Percentiles rank a stretch among this genome's conserved stretches.
Conservation (phyloP, 495 filamentous ascomycete genomes). For the Xylaria cubensis region DNA sequence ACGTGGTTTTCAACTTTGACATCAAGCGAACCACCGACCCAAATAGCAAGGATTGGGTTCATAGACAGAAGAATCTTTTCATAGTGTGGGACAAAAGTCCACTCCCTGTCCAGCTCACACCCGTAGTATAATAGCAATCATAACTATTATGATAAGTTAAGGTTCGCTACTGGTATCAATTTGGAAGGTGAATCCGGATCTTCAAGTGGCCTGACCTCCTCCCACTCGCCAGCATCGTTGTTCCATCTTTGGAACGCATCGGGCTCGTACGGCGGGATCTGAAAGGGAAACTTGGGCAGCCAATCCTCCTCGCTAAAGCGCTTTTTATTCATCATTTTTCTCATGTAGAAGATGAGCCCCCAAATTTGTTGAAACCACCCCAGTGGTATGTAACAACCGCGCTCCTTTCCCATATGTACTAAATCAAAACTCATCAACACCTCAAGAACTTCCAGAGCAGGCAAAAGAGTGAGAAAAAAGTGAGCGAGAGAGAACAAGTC, state of each 20-base stretch:
- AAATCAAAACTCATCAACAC: neutral
- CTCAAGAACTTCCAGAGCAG: neutral
- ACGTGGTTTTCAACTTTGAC: slow-evolving; percentile 28
- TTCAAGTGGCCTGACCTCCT: neutral
- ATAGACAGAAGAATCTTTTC: slow-evolving; percentile 31
- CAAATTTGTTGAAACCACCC: neutral
- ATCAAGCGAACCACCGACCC: slow-evolving; percentile 21
- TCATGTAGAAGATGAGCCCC: neutral
- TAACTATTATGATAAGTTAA: neutral
- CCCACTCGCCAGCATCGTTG: neutral
- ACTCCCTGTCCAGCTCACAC: slow-evolving; percentile 36
- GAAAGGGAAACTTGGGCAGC: neutral
- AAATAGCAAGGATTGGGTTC: slow-evolving; percentile 23
- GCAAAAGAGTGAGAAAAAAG: neutral
- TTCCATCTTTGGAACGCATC: neutral
- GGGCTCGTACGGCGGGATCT: neutral
- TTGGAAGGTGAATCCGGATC: neutral
- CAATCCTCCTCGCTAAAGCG: neutral
- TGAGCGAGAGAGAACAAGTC: neutral
- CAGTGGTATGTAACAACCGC: neutral
- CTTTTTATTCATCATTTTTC: neutral
- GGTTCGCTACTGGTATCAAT: neutral
- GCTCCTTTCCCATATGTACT: neutral
- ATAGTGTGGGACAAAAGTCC: slow-evolving; percentile 37
- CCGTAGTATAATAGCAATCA: slow-evolving; percentile 20